Conservation (phyloP, 495 filamentous ascomycete genomes). For the Tuber calosporum region DNA sequence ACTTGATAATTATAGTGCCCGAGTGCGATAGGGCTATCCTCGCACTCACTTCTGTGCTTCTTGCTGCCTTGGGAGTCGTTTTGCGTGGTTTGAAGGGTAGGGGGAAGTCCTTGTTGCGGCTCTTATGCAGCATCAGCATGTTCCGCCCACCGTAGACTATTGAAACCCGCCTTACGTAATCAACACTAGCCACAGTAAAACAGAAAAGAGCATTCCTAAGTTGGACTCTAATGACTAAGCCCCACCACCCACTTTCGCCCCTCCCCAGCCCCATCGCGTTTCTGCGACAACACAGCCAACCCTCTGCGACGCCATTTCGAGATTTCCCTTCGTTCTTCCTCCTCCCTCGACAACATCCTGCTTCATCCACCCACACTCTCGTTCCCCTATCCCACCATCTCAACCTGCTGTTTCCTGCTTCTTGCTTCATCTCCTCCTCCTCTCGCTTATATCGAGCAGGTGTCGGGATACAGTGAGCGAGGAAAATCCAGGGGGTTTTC, state of each 20-base stretch:
- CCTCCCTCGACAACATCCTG: not conserved
- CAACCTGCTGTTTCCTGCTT: constrained; percentile 14
- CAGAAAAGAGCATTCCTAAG: not conserved
- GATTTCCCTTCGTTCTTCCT: not conserved
- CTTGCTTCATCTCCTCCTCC: constrained; percentile 17
- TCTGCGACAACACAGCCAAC: constrained; percentile 38
- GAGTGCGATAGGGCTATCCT: not conserved
- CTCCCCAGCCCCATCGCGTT: constrained; percentile 37
- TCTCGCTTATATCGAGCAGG: constrained; percentile 5
- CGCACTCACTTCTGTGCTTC: not conserved
- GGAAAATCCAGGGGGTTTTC: not conserved
- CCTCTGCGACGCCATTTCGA: constrained; percentile 7
- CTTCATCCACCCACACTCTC: constrained; percentile 2
- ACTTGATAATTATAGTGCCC: no score
- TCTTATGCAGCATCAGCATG: not conserved
- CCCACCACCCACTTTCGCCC: not conserved
- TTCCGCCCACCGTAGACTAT: not conserved
- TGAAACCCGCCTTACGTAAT: not conserved
- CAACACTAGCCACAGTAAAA: not conserved
- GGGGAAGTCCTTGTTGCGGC: not conserved
- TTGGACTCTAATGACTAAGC: not conserved
- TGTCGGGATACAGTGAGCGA: not conserved
- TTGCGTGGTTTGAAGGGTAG: not conserved
- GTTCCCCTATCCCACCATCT: not conserved
- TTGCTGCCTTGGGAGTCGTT: not conserved